Base-by-base conservation (phyloP, 108 stramenopile genomes). In the Tribonema minus region DNA sequence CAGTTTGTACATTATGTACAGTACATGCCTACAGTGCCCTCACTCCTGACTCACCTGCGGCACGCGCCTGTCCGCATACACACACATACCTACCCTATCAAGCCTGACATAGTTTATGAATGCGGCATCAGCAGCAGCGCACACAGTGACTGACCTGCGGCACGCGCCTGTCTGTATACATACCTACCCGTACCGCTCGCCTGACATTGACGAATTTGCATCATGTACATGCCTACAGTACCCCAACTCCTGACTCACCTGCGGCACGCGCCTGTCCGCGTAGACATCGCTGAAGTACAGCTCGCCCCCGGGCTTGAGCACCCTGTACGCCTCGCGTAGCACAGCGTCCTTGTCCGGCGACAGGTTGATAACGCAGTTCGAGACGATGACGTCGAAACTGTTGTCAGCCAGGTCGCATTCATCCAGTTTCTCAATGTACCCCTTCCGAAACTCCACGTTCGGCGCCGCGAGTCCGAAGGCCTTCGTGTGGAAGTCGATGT, bases 251-350 rank as follows among this genome's bases (percentile, higher is more conserved):
- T 84, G 88, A 37, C 92, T 68, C 2, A 80, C 72, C 64, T 89
- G 72, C 9, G 95, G 92, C 12, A 96, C 90, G 37, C 95, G 90
- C 25, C 92, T 88, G 64, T 89, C 91, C 61, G 91, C 61, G 80
- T 94, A 96, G 5, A 96, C 95, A 75, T 96, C 95, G 9, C 90
- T 91, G 76, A 96, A 95, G 85, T 94, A 93, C 68, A 96, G 60
- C 78, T 94, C 93, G 29, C 95, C 95, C 40, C 95, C 95, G n/a
- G 87, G 87, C 71, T 91, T 92, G 5, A 96, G 76, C n/a, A 93
- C 69, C 30, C 88, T 82, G 62, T 83, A 87, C 60, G 91, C 93
- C 6, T 89, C 84, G 37, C 88, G 86, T 67, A 96, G 75, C 9
- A 96, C 95, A 2, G 92, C 89, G 54, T 89, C 89, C 88, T 96